phyloP scores from a whole-genome alignment of 306 rosid genomes.

The Prunus padus region DNA sequence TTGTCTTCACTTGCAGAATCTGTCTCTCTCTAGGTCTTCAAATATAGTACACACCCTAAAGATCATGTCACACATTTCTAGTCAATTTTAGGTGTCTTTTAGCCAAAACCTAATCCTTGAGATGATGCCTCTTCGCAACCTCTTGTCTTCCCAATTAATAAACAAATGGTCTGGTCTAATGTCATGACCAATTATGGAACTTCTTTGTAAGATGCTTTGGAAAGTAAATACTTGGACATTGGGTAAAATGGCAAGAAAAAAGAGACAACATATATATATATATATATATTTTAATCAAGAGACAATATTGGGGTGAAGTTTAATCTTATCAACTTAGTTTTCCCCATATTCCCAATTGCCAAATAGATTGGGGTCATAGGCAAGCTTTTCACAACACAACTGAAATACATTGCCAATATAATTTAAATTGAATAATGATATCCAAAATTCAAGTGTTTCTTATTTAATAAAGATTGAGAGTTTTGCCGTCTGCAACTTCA shows the following conservation, averaged over 20 bases:
- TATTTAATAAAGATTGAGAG: no score
- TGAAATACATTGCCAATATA: no score
- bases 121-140: constrained; percentile 22
- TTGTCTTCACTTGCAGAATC: constrained; percentile 59
- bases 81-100: constrained; percentile 34
- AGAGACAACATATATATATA: not conserved
- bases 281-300: not conserved
- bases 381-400: no score
- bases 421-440: no score
- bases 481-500: no score
- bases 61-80: constrained; percentile 38
- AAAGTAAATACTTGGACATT: constrained; percentile 37
- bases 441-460: no score
- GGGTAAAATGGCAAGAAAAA: not conserved
- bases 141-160: constrained; percentile 21
- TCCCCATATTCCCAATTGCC: not conserved
- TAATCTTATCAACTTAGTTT: not conserved
- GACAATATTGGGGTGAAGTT: constrained; percentile 13
- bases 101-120: constrained; percentile 29
- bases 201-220: constrained; percentile 40
- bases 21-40: constrained; percentile 34
- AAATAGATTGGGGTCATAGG: no score
- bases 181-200: constrained; percentile 28
- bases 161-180: not conserved
- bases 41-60: constrained; percentile 3